Conservation (phyloP, 345 rosid species). For the Pistacia integerrima region DNA sequence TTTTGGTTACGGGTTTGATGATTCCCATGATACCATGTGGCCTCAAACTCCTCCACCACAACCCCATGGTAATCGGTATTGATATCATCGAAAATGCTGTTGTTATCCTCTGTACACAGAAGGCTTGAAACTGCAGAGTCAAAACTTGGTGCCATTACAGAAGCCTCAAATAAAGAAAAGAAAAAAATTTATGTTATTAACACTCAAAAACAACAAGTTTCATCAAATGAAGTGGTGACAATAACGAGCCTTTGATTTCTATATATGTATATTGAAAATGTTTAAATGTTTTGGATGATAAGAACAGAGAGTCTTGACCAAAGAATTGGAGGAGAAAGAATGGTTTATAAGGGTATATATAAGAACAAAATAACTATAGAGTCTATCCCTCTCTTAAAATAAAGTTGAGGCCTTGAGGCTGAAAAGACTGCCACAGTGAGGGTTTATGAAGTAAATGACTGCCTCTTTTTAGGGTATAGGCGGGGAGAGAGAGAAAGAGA, state of each 20-base stretch:
- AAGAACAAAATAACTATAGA: constrained; percentile 23
- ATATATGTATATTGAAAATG: not conserved
- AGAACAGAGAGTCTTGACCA: constrained; percentile 17
- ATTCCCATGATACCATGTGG: constrained; percentile 30
- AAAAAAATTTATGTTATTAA: not conserved
- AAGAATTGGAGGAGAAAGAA: constrained; percentile 37
- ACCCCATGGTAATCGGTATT: constrained; percentile 27
- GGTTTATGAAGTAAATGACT: constrained; percentile 49
- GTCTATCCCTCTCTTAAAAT: constrained; percentile 23
- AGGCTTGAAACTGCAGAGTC: constrained; percentile 52
- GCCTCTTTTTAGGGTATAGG: constrained; percentile 45
- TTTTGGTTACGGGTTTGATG: constrained; percentile 30
- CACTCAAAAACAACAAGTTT: constrained; percentile 14
- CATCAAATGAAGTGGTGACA: constrained; percentile 8
- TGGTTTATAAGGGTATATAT: constrained; percentile 5
- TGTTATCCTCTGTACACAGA: constrained; percentile 55
- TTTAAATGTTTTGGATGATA: not conserved
- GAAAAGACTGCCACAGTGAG: constrained; percentile 38
- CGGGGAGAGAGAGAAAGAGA: constrained; percentile 5
- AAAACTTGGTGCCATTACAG: constrained; percentile 66
- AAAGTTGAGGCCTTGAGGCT: constrained; percentile 27
- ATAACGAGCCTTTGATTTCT: constrained; percentile 10
- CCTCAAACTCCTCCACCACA: constrained; percentile 39
- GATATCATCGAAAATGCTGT: constrained; percentile 42
- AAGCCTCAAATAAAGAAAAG: not conserved